Percentiles rank a stretch among this genome's conserved stretches.
phyloP scores from a whole-genome alignment of 768 basidiomycete genomes.

The Macrolepiota albuminosa region DNA sequence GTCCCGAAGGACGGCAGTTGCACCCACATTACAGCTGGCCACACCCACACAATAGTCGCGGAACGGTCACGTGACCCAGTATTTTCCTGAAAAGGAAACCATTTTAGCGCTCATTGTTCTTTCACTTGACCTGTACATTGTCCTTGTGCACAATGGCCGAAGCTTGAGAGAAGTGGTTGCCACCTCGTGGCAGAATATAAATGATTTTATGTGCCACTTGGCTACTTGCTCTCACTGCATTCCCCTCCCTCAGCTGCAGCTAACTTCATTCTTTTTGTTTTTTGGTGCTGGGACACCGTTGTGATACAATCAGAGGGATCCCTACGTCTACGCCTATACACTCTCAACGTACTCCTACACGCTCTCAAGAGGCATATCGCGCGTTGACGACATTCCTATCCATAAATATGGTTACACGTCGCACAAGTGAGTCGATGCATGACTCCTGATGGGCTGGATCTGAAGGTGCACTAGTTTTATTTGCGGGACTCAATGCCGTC shows the following conservation, averaged over 20 bases:
- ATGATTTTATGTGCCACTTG: slow-evolving; percentile 3
- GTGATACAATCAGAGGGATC: slow-evolving; percentile 8
- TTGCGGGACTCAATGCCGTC: slow-evolving; percentile 74
- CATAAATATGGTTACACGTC: slow-evolving; percentile 27
- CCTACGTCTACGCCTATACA: slow-evolving; percentile 2
- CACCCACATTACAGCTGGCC: not conserved
- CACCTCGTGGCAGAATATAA: slow-evolving; percentile 10
- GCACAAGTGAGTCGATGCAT: slow-evolving; percentile 23
- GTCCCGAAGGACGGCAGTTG: slow-evolving; percentile 3
- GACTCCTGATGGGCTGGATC: not conserved
- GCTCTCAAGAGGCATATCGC: not conserved
- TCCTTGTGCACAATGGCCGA: slow-evolving; percentile 13
- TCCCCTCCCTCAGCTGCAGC: slow-evolving; percentile 4
- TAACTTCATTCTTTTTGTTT: slow-evolving; percentile 11
- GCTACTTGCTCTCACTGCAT: not conserved
- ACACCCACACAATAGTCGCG: slow-evolving; percentile 11
- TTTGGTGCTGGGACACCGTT: slow-evolving; percentile 30
- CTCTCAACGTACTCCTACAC: slow-evolving; percentile 11
- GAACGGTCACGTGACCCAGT: slow-evolving; percentile 7
- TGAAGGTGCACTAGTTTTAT: slow-evolving; percentile 31
- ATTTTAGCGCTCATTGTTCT: slow-evolving; percentile 16
- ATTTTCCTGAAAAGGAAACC: slow-evolving; percentile 3
- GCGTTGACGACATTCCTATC: not conserved
- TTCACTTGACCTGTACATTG: slow-evolving; percentile 10
- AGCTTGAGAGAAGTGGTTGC: not conserved